Evolutionary conservation across 352 stramenopile species (phyloP).

Genomic region (Phytophthora sansomeana): DNA sequence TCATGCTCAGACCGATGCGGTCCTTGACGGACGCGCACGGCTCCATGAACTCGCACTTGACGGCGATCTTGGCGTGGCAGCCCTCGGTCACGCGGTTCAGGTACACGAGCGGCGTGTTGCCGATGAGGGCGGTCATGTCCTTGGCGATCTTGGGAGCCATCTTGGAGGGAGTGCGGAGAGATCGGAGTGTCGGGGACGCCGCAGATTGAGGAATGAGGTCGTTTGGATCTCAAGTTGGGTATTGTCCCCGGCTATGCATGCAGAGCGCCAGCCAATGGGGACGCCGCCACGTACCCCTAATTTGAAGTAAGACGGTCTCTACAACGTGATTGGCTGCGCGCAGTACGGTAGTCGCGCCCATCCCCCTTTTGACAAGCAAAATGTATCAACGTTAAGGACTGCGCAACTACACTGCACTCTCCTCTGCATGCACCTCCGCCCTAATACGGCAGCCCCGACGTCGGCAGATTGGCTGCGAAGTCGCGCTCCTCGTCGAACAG

Average conservation of each 20-base stretch:
- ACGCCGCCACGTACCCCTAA: conserved; percentile 5
- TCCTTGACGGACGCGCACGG: conserved; percentile 90
- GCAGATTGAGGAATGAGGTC: conserved; percentile 32
- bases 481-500: conserved; percentile 74
- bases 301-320: conserved; percentile 4
- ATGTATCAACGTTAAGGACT: background rate
- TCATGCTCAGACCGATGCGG: conserved; percentile 89
- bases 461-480: conserved; percentile 58
- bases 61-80: conserved; percentile 85
- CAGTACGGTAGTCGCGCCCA: conserved; percentile 1
- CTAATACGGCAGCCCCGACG: conserved; percentile 23
- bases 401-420: background rate
- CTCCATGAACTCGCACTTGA: conserved; percentile 93
- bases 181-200: conserved; percentile 5
- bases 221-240: background rate
- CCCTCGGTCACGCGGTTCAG: conserved; percentile 87
- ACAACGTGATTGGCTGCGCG: conserved; percentile 10
- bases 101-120: conserved; percentile 95
- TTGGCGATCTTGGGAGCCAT: conserved; percentile 86
- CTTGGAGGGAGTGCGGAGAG: conserved; percentile 1
- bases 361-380: background rate
- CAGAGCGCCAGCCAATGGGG: conserved; percentile 5
- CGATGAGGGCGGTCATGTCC: conserved; percentile 95
- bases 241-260: background rate
- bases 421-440: too few relatives aligned